phyloP scores from a whole-genome alignment of 2,329 filamentous ascomycete species.

The Beauveria pseudobassiana region DNA sequence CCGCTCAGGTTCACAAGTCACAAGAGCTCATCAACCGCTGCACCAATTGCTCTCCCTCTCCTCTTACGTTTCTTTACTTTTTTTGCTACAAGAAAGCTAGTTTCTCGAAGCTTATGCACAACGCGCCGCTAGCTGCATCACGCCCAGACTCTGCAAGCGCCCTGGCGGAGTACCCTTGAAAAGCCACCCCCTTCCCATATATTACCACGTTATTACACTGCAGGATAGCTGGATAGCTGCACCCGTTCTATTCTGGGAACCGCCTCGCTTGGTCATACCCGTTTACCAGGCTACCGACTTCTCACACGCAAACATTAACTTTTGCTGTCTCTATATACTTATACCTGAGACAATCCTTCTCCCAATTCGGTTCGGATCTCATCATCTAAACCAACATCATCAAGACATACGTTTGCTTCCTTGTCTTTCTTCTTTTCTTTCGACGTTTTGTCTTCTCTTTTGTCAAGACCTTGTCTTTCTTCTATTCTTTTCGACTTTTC shows the following conservation, averaged over 20 bases:
- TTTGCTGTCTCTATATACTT: neutral
- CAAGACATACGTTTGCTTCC: neutral
- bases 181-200: neutral
- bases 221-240: neutral
- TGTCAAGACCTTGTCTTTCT: neutral
- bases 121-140: neutral
- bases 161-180: neutral
- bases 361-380: constrained; percentile 6
- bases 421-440: neutral
- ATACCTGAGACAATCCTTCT: constrained; percentile 10
- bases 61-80: neutral
- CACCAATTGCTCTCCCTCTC: neutral
- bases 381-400: constrained; percentile 2
- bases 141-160: constrained; percentile 10
- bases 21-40: no score
- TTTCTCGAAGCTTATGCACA: neutral
- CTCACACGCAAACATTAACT: neutral
- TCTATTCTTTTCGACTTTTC: neutral
- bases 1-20: no score
- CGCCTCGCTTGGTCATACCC: neutral
- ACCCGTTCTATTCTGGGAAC: constrained; percentile 10
- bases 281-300: neutral
- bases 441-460: no score
- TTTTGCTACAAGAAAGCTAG: neutral
- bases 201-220: constrained; percentile 2